These are phyloP conservation scores for Mrakiaceae sp. DNA, from an alignment of 1,284 basidiomycete species.

Conservation along the genomic window DNA sequence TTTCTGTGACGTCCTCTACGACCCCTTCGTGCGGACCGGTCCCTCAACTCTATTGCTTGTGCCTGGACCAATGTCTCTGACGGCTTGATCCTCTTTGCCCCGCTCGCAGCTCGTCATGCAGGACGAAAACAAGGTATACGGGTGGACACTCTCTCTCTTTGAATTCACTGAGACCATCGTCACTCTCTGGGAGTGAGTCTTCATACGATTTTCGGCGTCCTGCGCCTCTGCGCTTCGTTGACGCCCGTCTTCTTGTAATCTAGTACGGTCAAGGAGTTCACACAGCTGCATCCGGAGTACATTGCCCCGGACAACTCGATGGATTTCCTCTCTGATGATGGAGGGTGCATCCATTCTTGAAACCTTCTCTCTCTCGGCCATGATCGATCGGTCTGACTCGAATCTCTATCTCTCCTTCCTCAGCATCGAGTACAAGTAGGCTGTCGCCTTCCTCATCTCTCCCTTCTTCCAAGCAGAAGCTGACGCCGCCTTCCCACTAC, in stretches of 20 bases:
- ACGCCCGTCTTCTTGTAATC: too few relatives aligned
- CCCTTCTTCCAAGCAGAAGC: neutral
- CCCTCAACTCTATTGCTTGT: slow-evolving; percentile 48
- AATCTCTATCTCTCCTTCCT: slow-evolving; percentile 40
- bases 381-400: slow-evolving; percentile 35
- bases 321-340: slow-evolving; percentile 61
- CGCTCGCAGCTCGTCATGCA: slow-evolving; percentile 55
- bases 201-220: slow-evolving; percentile 20
- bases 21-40: slow-evolving; percentile 49
- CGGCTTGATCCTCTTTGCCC: slow-evolving; percentile 2
- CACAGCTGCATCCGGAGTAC: slow-evolving; percentile 52
- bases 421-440: neutral
- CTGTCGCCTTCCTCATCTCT: neutral
- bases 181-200: slow-evolving; percentile 50
- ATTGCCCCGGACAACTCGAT: slow-evolving; percentile 59
- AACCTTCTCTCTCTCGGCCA: too few relatives aligned
- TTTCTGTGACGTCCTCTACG: slow-evolving; percentile 39
- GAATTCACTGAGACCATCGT: slow-evolving; percentile 70
- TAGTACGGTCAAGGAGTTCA: slow-evolving; percentile 46
- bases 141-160: slow-evolving; percentile 63
- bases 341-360: slow-evolving; percentile 32
- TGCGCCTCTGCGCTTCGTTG: too few relatives aligned
- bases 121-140: slow-evolving; percentile 60
- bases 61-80: neutral
- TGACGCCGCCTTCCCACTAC: too few relatives aligned